These are phyloP conservation scores for Fusarium nelsonii DNA, from an alignment of 2,329 filamentous ascomycete genomes.

Conservation along the genomic window DNA sequence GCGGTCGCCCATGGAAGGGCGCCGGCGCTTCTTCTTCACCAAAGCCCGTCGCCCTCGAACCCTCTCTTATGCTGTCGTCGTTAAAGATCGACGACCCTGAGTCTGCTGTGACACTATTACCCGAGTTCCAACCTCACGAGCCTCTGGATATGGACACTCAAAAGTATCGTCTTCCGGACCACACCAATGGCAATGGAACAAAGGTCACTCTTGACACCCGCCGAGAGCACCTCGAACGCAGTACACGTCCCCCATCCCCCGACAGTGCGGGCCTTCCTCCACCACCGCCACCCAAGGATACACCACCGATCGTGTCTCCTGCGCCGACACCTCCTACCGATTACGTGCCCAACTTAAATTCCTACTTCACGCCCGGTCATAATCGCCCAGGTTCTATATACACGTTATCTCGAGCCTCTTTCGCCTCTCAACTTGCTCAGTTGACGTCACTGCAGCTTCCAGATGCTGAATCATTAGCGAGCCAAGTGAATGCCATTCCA, in stretches of 20 bases:
- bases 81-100: constrained; percentile 49
- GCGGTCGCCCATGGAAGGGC: constrained; percentile 80
- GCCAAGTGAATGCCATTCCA: constrained; percentile 85
- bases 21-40: constrained; percentile 58
- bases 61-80: constrained; percentile 42
- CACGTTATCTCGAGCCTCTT: constrained; percentile 90
- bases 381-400: constrained; percentile 88
- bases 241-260: constrained; percentile 56
- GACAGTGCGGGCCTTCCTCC: constrained; percentile 55
- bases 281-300: constrained; percentile 56
- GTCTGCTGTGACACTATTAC: constrained; percentile 55
- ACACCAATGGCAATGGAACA: constrained; percentile 75
- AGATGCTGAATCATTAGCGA: constrained; percentile 84
- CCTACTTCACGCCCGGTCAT: constrained; percentile 76
- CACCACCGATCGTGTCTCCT: constrained; percentile 53
- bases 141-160: constrained; percentile 76
- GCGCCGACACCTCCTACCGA: constrained; percentile 54
- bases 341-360: constrained; percentile 64
- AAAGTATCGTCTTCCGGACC: constrained; percentile 80
- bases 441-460: constrained; percentile 91
- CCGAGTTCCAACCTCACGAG: constrained; percentile 64
- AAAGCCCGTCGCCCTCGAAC: constrained; percentile 44
- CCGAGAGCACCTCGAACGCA: constrained; percentile 68
- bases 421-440: constrained; percentile 92
- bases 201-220: constrained; percentile 70